Base-by-base conservation (phyloP, 192 early-diverging fungal species). In the Chytriomyces sp. region DNA sequence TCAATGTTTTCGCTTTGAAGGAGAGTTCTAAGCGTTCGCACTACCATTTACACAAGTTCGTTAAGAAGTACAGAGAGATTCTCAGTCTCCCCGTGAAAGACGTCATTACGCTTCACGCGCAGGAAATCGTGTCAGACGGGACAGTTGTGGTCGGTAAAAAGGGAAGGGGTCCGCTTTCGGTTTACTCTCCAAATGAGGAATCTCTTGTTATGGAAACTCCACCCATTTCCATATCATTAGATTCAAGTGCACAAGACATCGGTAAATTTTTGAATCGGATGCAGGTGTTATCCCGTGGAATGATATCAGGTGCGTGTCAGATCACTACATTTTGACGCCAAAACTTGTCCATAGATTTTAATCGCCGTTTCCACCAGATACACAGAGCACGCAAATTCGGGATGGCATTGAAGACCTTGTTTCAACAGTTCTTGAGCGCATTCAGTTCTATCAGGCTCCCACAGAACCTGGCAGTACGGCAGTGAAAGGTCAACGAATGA, bases 21-120 rank as follows among this genome's bases (percentile, higher is more conserved):
- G 92, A 93, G 64, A 93, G 92, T 81, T 94, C 98, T 0, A 90
- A 89, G 40, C 89, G 92, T 80, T 94, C 95, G 6, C 98, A 99
- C 78, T 80, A 89, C 59, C 94, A 95, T 37, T 77, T 99, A 54
- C 80, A 91, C 77, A 98, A 96, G 80, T 94, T 94, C 69, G 83
- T 99, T 49, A 90, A 89, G 30, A 91, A 92, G 69, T 96, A 94
- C 75, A 80, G 91, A 2, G 89, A 90, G 39, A 83, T 93, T 0
- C 81, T 99, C 37, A 79, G 82, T n/a, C 80, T 88, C 34, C 89
- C 95, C 0, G 85, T 94, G 25, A 86, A 83, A 44, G 85, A 89
- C n/a, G 72, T 90, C 26, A 90, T 94, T 49, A 77, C 80, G 3
- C 34, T 74, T 2, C 69, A 52, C 38, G 53, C 70, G 12, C 79